phyloP scores from a whole-genome alignment of 805 yeast species.

The Candida parachauliodes region DNA sequence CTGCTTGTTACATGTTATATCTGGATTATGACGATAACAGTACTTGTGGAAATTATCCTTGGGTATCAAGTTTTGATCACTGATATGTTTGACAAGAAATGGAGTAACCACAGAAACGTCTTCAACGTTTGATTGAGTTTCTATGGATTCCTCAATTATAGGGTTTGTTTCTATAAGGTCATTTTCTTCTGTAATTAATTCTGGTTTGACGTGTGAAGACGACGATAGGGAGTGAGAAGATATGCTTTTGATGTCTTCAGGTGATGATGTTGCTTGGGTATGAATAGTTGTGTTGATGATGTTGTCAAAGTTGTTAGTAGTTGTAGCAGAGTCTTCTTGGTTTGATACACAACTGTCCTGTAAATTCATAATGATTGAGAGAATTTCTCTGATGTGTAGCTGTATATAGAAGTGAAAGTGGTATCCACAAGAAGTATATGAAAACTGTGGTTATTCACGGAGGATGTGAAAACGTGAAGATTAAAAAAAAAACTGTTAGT shows the following conservation, averaged over 20 bases:
- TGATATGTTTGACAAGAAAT: slow-evolving; percentile 37
- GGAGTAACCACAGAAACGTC: slow-evolving; percentile 36
- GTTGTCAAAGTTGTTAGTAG: slow-evolving; percentile 1
- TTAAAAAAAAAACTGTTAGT: too few relatives aligned
- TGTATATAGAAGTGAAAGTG: too few relatives aligned
- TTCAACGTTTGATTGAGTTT: slow-evolving; percentile 6
- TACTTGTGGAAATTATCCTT: slow-evolving; percentile 59
- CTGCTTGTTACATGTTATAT: slow-evolving; percentile 65
- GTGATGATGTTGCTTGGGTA: not conserved
- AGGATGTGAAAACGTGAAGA: too few relatives aligned
- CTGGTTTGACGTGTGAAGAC: not conserved
- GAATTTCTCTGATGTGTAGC: too few relatives aligned
- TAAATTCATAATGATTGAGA: slow-evolving; percentile 5
- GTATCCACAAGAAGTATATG: too few relatives aligned
- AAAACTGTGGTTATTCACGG: too few relatives aligned
- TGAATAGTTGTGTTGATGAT: slow-evolving; percentile 3
- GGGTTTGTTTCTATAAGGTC: slow-evolving; percentile 7
- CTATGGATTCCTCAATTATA: not conserved
- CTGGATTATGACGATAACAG: slow-evolving; percentile 94
- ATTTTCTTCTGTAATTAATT: not conserved
- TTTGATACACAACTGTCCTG: slow-evolving; percentile 4
- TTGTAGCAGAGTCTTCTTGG: not conserved
- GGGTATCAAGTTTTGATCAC: slow-evolving; percentile 41
- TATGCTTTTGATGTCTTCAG: not conserved
- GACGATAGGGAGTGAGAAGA: too few relatives aligned